Percentiles rank a stretch among this genome's conserved stretches.
Conservation (phyloP, 2,329 filamentous ascomycete genomes). For the Stemphylium beticola region DNA sequence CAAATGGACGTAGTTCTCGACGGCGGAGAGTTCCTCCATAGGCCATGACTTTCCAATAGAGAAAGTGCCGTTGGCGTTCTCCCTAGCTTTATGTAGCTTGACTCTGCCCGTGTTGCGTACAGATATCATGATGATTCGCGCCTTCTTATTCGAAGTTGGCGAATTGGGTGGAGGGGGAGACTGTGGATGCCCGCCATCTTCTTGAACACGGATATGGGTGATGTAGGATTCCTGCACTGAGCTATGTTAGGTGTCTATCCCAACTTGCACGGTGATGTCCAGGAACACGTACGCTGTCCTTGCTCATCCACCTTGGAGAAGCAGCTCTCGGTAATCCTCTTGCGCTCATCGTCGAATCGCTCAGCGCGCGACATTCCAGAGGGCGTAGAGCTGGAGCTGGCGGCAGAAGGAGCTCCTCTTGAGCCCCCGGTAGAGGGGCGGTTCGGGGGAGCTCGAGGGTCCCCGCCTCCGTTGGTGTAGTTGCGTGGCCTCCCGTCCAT, state of each 20-base stretch:
- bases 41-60: conserved; percentile 99
- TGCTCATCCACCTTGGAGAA: conserved; percentile 89
- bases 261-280: neutral
- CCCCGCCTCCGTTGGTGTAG: conserved; percentile 36
- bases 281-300: conserved; percentile 72
- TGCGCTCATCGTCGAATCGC: conserved; percentile 95
- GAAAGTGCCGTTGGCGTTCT: conserved; percentile 91
- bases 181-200: conserved; percentile 84
- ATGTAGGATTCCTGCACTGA: conserved; percentile 92
- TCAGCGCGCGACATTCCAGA: conserved; percentile 66
- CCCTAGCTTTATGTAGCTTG: conserved; percentile 94
- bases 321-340: conserved; percentile 91
- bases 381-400: conserved; percentile 33
- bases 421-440: conserved; percentile 36
- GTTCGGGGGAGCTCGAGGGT: conserved; percentile 29
- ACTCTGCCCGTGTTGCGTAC: conserved; percentile 92
- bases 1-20: conserved; percentile 79
- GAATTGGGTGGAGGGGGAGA: conserved; percentile 81
- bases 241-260: conserved; percentile 9
- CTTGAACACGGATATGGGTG: conserved; percentile 89
- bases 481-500: conserved; percentile 47
- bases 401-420: conserved; percentile 34
- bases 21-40: conserved; percentile 82
- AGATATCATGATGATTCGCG: conserved; percentile 88
- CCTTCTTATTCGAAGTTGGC: conserved; percentile 78